Evolutionary conservation across 2,329 filamentous ascomycete genomes (phyloP), one percentile per base, ranked within the genome.

Genomic region (Neoscytalidium dimidiatum): DNA sequence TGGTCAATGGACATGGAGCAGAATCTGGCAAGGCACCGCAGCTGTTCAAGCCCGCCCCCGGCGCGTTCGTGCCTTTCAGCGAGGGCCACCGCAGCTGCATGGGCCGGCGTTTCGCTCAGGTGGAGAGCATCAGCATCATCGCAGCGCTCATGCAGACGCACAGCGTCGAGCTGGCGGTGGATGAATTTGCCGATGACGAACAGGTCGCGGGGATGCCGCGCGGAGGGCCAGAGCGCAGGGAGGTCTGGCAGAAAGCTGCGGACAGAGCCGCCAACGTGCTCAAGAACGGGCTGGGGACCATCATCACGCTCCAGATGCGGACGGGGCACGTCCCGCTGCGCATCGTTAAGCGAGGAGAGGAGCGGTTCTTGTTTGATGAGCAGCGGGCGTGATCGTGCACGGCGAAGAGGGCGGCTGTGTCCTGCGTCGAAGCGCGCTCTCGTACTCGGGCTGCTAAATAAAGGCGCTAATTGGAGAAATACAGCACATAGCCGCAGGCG

Each of bases 251-350:
- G 66, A 85, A 84, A 75, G 90, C 90, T 38, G 84, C 86, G 70
- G 76, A 80, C 26, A 82, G 82, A 71, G 85, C 85, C 29, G 77
- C 83, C 66, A 74, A 79, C 60, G 81, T 85, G 62, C 72, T 92
- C 56, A 77, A 76, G 64, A 78, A 81, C 33, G 87, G 80, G 14
- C 81, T 90, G 69, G 82, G 79, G 29, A 85, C 85, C n/a, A 77
- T 91, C 64, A 83, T 94, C 66, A 93, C 91, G 66, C 79, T 94
- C 69, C 91, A 92, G 78, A 81, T 94, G 75, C 82, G 76, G 43
- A 82, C 79, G n/a, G 79, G 80, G 5, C 80, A 84, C 63, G 86
- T 94, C 35, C 88, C 89, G 0, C 79, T 94, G 44, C 79, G 90
- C 68, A 77, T 94, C 68, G 88, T 92, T 9, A 86, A 80, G 78